A percentile compares a stretch with the other conserved stretches of the same genome.
These are phyloP conservation scores for Pyrenopolyporus hunteri DNA, from an alignment of 495 filamentous ascomycete genomes.

Conservation along the genomic window DNA sequence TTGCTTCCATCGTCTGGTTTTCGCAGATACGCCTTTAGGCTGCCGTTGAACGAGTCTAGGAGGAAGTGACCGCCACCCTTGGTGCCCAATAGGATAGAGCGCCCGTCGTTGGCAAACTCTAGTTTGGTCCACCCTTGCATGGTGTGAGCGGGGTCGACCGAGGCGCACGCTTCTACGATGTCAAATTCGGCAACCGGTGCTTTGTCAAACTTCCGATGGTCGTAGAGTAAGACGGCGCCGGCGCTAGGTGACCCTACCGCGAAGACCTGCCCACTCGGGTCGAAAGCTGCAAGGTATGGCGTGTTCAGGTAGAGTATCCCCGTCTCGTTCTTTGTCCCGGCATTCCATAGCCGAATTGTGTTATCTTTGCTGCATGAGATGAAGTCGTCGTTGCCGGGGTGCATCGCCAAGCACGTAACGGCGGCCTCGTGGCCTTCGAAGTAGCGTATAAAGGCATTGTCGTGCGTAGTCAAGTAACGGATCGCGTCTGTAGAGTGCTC, in stretches of 20 bases:
- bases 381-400: slow-evolving; percentile 81
- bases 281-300: slow-evolving; percentile 84
- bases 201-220: slow-evolving; percentile 90
- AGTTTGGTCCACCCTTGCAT: slow-evolving; percentile 80
- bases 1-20: slow-evolving; percentile 50
- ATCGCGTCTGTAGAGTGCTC: slow-evolving; percentile 67
- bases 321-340: slow-evolving; percentile 71
- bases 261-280: slow-evolving; percentile 87
- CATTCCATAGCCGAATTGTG: slow-evolving; percentile 87
- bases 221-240: slow-evolving; percentile 83
- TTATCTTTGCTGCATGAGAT: slow-evolving; percentile 88
- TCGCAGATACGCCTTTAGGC: slow-evolving; percentile 67
- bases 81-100: slow-evolving; percentile 80
- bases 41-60: slow-evolving; percentile 86
- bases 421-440: slow-evolving; percentile 84
- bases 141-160: slow-evolving; percentile 40
- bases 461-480: slow-evolving; percentile 89
- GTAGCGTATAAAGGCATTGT: slow-evolving; percentile 93
- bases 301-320: slow-evolving; percentile 77
- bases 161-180: slow-evolving; percentile 55
- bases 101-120: slow-evolving; percentile 95
- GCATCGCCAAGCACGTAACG: slow-evolving; percentile 79
- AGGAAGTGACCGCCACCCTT: slow-evolving; percentile 82
- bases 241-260: slow-evolving; percentile 84
- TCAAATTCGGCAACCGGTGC: slow-evolving; percentile 88